A percentile compares a stretch with the other conserved stretches of the same genome.
phyloP scores from a whole-genome alignment of 169 alveolate genomes.

The Plasmodium malariae region DNA sequence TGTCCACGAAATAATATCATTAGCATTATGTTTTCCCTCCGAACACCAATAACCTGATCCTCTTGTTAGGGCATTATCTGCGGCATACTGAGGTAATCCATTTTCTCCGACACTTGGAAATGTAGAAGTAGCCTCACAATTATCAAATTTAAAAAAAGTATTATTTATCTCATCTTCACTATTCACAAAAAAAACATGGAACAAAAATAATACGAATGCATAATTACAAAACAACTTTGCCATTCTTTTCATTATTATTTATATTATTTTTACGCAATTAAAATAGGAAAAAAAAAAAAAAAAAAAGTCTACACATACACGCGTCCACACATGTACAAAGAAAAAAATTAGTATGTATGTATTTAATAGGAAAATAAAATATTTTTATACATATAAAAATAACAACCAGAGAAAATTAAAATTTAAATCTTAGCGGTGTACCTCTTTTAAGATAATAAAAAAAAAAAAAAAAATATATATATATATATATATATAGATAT shows the following conservation, averaged over 20 bases:
- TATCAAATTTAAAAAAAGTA: conserved; percentile 70
- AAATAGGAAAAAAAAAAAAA: background rate
- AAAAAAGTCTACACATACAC: conserved; percentile 25
- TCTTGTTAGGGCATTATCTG: conserved; percentile 84
- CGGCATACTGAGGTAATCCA: conserved; percentile 85
- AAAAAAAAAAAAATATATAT: background rate
- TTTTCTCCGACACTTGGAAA: conserved; percentile 79
- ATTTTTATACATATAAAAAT: conserved; percentile 4
- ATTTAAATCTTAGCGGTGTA: background rate
- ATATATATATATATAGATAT: background rate
- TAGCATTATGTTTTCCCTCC: conserved; percentile 81
- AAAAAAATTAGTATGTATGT: conserved; percentile 3
- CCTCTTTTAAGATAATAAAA: background rate
- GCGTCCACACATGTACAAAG: background rate
- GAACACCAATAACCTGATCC: conserved; percentile 88
- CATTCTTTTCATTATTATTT: conserved; percentile 37
- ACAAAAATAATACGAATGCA: conserved; percentile 23
- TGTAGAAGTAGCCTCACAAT: conserved; percentile 59
- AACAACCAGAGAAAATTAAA: conserved; percentile 1
- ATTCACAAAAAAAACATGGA: conserved; percentile 45
- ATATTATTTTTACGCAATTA: background rate
- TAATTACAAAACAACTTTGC: conserved; percentile 45
- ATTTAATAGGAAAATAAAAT: conserved; percentile 6
- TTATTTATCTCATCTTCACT: conserved; percentile 66
- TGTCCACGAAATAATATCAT: conserved; percentile 80